Evolutionary conservation across 2,329 filamentous ascomycete genomes (phyloP).

Genomic region (Colletotrichum sp.): DNA sequence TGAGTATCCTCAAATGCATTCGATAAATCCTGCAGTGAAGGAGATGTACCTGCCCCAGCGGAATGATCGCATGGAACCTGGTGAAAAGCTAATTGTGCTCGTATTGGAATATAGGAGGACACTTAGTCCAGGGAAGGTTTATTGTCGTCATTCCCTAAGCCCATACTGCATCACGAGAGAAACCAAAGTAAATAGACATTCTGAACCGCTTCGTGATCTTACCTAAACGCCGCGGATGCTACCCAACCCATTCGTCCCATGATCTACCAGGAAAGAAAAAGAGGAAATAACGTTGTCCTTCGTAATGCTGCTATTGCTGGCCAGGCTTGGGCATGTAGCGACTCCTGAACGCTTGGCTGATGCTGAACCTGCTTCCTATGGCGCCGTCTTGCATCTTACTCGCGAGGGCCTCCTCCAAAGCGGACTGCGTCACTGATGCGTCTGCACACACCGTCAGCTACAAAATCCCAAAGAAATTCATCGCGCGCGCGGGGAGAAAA

Average conservation of each 20-base stretch:
- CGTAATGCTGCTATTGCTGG: constrained; percentile 13
- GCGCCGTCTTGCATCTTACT: constrained; percentile 71
- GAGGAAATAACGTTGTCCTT: background rate
- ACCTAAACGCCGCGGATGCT: constrained; percentile 20
- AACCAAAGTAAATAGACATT: background rate
- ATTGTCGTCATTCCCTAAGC: background rate
- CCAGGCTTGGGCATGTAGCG: constrained; percentile 52
- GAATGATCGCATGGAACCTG: background rate
- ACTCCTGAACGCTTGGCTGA: constrained; percentile 70
- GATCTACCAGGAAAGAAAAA: background rate
- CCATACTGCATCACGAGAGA: background rate
- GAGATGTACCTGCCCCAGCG: background rate
- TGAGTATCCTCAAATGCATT: background rate
- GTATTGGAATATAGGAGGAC: background rate
- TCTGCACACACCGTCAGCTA: constrained; percentile 49
- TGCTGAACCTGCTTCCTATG: constrained; percentile 69
- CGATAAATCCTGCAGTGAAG: background rate
- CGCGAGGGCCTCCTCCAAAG: constrained; percentile 77
- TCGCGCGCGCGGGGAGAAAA: background rate
- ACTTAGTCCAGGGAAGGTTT: background rate
- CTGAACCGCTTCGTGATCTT: constrained; percentile 11
- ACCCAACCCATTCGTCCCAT: background rate
- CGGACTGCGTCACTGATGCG: constrained; percentile 80
- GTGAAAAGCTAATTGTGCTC: background rate
- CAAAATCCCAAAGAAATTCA: background rate